Conservation (phyloP, 495 filamentous ascomycete genomes). For the Hypoxylon fuscum region DNA sequence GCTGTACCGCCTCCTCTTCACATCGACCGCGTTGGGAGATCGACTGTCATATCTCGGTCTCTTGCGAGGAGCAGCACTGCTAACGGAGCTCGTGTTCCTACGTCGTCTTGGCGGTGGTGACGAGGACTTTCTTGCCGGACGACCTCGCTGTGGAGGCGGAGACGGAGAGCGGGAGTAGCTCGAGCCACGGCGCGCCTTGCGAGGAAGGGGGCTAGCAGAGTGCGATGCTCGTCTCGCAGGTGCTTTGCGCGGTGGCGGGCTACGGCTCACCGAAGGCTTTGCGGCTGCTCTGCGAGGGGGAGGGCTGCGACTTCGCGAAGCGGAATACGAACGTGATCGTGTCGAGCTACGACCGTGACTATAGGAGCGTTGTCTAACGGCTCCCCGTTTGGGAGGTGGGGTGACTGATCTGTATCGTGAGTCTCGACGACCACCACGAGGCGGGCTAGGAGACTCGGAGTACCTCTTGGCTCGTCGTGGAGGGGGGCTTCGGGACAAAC, state of each 20-base stretch:
- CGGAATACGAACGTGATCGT: slow-evolving; percentile 35
- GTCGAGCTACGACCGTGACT: slow-evolving; percentile 31
- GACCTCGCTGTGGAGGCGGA: slow-evolving; percentile 23
- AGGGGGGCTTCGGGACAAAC: slow-evolving; percentile 32
- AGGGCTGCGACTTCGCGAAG: slow-evolving; percentile 40
- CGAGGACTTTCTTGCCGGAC: slow-evolving; percentile 12
- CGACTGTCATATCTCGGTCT: slow-evolving; percentile 30
- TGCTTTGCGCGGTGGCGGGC: slow-evolving; percentile 42
- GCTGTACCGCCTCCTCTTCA: slow-evolving; percentile 44
- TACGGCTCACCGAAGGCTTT: slow-evolving; percentile 20
- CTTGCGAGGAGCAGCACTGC: slow-evolving; percentile 35
- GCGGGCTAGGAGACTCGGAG: slow-evolving; percentile 31
- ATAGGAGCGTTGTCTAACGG: slow-evolving; percentile 31
- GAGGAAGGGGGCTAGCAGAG: slow-evolving; percentile 44
- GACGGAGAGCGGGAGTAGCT: slow-evolving; percentile 38
- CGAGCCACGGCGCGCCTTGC: slow-evolving; percentile 30
- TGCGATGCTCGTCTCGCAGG: slow-evolving; percentile 39
- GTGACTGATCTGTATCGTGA: slow-evolving; percentile 44
- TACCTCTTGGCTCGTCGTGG: slow-evolving; percentile 26
- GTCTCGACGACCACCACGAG: slow-evolving; percentile 24
- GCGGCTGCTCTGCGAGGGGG: slow-evolving; percentile 32
- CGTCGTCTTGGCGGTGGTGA: slow-evolving; percentile 26
- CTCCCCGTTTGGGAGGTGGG: slow-evolving; percentile 30
- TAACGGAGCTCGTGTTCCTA: slow-evolving; percentile 30
- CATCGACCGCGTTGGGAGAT: slow-evolving; percentile 21